Conservation (phyloP, 148 eudicot species). For the Chenopodium suecicum region DNA sequence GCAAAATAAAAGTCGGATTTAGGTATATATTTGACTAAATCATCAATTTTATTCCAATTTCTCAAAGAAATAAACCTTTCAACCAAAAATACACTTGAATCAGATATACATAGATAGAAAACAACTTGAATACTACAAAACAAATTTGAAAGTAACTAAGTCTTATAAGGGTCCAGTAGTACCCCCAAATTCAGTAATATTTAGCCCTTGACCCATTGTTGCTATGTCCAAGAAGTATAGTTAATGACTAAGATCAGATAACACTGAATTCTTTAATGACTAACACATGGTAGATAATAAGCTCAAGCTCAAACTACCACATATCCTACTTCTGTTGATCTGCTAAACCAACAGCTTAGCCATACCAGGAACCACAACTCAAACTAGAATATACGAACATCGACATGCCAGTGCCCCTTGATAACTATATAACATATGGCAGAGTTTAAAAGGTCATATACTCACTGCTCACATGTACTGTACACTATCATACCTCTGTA, state of each 20-base stretch:
- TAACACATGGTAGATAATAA: background rate
- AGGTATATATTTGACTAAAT: background rate
- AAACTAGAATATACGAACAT: background rate
- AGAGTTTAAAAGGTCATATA: background rate
- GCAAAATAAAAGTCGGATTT: conserved; percentile 21
- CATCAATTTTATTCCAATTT: background rate
- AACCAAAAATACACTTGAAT: background rate
- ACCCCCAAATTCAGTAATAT: background rate
- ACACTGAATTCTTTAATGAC: too few species aligned
- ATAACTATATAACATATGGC: background rate
- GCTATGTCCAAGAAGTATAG: too few species aligned
- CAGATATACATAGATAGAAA: background rate
- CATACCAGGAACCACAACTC: background rate
- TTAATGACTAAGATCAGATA: background rate
- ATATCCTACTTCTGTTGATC: background rate
- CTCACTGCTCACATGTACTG: background rate
- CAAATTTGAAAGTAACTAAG: background rate
- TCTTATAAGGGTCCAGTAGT: background rate
- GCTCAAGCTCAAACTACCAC: background rate
- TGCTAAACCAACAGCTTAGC: background rate
- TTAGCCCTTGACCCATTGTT: too few species aligned
- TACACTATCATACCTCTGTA: background rate
- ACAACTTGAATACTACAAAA: background rate
- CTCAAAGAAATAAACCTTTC: background rate
- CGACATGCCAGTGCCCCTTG: background rate